These are phyloP conservation scores for Penstemon eatonii DNA, from an alignment of 257 asterid genomes.

Conservation along the genomic window DNA sequence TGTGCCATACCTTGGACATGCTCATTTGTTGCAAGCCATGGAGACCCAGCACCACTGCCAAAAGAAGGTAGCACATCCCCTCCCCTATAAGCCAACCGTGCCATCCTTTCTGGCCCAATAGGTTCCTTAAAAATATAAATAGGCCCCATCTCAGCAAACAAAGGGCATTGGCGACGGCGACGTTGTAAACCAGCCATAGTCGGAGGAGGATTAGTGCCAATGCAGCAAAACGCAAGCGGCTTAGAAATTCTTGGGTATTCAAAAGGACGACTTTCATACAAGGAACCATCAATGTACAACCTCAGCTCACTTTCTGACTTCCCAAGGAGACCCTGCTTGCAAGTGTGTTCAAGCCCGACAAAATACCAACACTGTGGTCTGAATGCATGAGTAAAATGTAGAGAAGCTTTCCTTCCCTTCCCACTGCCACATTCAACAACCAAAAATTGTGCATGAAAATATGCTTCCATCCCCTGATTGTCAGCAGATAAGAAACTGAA, in stretches of 20 bases:
- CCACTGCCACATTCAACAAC: constrained; percentile 97
- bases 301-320: constrained; percentile 95
- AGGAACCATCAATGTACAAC: constrained; percentile 81
- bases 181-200: constrained; percentile 99
- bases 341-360: constrained; percentile 88
- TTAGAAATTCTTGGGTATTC: constrained; percentile 95
- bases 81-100: constrained; percentile 81
- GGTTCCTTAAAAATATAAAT: constrained; percentile 86
- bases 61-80: constrained; percentile 94
- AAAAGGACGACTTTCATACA: constrained; percentile 90
- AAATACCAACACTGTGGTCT: constrained; percentile 98
- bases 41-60: constrained; percentile 84
- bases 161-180: constrained; percentile 98
- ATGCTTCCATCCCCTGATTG: constrained; percentile 98
- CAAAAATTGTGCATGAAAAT: constrained; percentile 95
- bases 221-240: constrained; percentile 98
- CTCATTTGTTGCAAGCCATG: constrained; percentile 82
- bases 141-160: constrained; percentile 99
- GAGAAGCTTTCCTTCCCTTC: constrained; percentile 91
- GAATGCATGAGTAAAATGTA: constrained; percentile 97
- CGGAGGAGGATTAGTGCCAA: constrained; percentile 99
- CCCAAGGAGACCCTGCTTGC: constrained; percentile 91
- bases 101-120: constrained; percentile 88
- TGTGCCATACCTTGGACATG: constrained; percentile 61
- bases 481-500: constrained; percentile 97